Conservation (phyloP, 371 early-diverging fungal genomes). For the Rhizopus sp. region DNA sequence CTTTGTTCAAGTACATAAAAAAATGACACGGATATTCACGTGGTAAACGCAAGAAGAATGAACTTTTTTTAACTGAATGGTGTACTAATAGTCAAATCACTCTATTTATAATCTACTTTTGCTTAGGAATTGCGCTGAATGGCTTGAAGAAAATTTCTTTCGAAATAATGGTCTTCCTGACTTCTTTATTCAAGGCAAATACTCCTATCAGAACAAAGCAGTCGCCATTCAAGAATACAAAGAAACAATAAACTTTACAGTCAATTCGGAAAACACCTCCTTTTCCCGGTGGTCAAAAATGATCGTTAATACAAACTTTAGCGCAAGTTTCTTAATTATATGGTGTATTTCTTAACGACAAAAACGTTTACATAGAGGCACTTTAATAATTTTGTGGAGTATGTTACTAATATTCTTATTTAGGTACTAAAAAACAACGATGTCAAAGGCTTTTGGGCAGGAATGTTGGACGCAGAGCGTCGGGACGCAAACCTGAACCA, state of each 20-base stretch:
- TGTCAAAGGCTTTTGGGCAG: conserved; percentile 13
- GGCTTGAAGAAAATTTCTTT: conserved; percentile 10
- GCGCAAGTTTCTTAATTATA: conserved; percentile 12
- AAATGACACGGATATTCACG: too few relatives aligned
- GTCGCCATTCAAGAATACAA: conserved; percentile 8
- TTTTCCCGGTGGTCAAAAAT: conserved; percentile 10
- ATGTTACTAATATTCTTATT: conserved; percentile 14
- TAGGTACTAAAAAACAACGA: conserved; percentile 14
- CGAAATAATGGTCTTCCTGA: conserved; percentile 6
- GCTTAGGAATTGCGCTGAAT: conserved; percentile 11
- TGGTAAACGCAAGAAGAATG: conserved; percentile 3
- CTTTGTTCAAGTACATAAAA: too few relatives aligned
- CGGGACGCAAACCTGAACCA: conserved; percentile 6
- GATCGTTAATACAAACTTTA: conserved; percentile 12
- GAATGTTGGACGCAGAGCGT: conserved; percentile 11
- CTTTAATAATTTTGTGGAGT: conserved; percentile 5
- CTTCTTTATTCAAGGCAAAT: conserved; percentile 16
- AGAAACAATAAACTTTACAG: conserved; percentile 9
- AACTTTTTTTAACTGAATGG: conserved; percentile 10
- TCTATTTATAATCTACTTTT: conserved; percentile 2
- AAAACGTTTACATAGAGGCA: too few relatives aligned
- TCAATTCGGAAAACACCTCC: conserved; percentile 12
- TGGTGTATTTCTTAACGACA: conserved; percentile 7
- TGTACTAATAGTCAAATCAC: conserved; percentile 10
- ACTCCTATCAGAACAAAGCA: conserved; percentile 7